Conservation (phyloP, 1,284 basidiomycete genomes). For the Ganoderma leucocontextum region DNA sequence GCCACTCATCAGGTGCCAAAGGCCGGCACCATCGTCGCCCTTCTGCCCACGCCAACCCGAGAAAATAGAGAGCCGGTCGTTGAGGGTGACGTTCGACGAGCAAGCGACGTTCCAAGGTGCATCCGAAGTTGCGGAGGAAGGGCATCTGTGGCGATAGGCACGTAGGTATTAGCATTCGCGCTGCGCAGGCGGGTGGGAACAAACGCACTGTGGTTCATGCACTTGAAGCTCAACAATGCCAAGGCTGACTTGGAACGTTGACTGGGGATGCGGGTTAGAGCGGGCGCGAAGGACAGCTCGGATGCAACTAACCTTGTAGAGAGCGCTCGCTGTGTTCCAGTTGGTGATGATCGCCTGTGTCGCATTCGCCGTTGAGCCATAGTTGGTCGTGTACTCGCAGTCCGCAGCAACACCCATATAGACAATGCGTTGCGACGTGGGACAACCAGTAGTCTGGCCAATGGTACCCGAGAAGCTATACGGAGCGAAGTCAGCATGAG, state of each 20-base stretch:
- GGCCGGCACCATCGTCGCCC: conserved; percentile 75
- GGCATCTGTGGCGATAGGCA: conserved; percentile 53
- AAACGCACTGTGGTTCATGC: conserved; percentile 57
- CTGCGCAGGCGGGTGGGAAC: not conserved
- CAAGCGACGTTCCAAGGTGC: conserved; percentile 72
- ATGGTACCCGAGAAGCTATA: conserved; percentile 74
- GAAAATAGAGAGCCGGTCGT: conserved; percentile 81
- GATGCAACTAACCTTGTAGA: conserved; percentile 70
- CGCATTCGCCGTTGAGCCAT: conserved; percentile 70
- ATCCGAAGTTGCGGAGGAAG: conserved; percentile 53
- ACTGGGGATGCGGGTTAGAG: conserved; percentile 38
- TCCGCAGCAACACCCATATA: conserved; percentile 92
- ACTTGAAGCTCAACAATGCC: conserved; percentile 85
- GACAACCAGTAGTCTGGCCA: conserved; percentile 77
- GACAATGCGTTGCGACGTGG: conserved; percentile 76
- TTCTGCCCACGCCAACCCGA: conserved; percentile 84
- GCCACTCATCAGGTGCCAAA: conserved; percentile 93
- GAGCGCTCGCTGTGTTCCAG: conserved; percentile 80
- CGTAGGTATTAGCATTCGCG: not conserved
- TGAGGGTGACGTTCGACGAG: conserved; percentile 57
- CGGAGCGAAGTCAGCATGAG: conserved; percentile 2
- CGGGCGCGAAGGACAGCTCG: not conserved
- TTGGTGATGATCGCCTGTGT: conserved; percentile 79
- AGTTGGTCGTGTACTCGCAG: conserved; percentile 77
- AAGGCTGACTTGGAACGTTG: conserved; percentile 87